phyloP scores from a whole-genome alignment of 352 stramenopile genomes.

The Phytophthora macrochlamydospora region DNA sequence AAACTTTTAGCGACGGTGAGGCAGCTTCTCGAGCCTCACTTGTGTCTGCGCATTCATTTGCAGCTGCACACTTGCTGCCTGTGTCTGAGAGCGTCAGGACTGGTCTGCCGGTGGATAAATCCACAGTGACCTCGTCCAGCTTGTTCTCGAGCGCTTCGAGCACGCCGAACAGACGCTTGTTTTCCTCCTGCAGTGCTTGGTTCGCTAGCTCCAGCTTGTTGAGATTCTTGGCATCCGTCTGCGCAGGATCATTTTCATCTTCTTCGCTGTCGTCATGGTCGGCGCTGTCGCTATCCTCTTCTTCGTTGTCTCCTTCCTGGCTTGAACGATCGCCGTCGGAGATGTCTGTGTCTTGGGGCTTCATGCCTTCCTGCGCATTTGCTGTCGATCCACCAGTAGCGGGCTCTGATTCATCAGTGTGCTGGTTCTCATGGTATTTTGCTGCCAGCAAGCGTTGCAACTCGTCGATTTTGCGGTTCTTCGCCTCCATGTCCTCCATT shows the following conservation, averaged over 20 bases:
- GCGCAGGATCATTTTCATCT: slow-evolving; percentile 21
- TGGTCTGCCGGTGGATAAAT: slow-evolving; percentile 41
- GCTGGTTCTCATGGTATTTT: slow-evolving; percentile 45
- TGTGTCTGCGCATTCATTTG: not conserved
- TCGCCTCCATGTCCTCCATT: slow-evolving; percentile 69
- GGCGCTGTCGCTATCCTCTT: slow-evolving; percentile 26
- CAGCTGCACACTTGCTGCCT: not conserved
- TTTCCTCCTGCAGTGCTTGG: slow-evolving; percentile 50
- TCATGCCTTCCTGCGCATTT: slow-evolving; percentile 13
- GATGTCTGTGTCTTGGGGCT: slow-evolving; percentile 17
- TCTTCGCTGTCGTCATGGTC: slow-evolving; percentile 19
- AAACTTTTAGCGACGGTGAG: slow-evolving; percentile 55
- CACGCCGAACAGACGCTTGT: slow-evolving; percentile 52
- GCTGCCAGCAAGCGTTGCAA: slow-evolving; percentile 52
- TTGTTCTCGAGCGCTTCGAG: slow-evolving; percentile 53
- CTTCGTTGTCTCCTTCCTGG: slow-evolving; percentile 32
- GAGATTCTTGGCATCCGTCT: slow-evolving; percentile 24
- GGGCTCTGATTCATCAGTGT: slow-evolving; percentile 20
- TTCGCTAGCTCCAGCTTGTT: slow-evolving; percentile 46
- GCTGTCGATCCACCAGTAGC: not conserved
- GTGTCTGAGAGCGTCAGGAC: slow-evolving; percentile 36
- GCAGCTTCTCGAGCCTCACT: slow-evolving; percentile 18
- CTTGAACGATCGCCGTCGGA: slow-evolving; percentile 33
- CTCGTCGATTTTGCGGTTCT: slow-evolving; percentile 74
- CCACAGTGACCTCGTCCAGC: slow-evolving; percentile 51